phyloP scores from a whole-genome alignment of 2,329 filamentous ascomycete genomes.

The Fusarium sp. region DNA sequence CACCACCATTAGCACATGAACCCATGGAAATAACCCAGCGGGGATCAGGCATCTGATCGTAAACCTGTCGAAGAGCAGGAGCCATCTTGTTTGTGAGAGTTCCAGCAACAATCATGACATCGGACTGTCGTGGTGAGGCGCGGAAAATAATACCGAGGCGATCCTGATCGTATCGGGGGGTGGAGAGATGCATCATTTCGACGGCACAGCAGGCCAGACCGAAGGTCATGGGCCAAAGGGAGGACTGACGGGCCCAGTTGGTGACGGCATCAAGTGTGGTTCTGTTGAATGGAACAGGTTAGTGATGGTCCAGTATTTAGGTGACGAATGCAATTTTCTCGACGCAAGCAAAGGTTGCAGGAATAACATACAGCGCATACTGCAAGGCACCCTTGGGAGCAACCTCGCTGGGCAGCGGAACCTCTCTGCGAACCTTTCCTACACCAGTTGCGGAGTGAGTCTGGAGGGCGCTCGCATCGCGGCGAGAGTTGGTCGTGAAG shows the following conservation, averaged over 20 bases:
- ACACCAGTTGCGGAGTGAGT: conserved; percentile 64
- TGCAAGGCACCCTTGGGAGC: conserved; percentile 81
- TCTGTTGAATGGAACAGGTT: conserved; percentile 50
- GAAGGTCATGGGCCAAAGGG: conserved; percentile 89
- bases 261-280: conserved; percentile 80
- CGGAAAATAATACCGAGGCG: conserved; percentile 90
- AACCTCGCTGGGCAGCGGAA: conserved; percentile 80
- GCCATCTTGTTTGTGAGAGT: conserved; percentile 98
- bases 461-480: conserved; percentile 67
- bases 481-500: conserved; percentile 70
- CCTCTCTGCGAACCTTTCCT: conserved; percentile 70
- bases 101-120: conserved; percentile 93
- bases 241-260: conserved; percentile 86
- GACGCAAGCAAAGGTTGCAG: neutral
- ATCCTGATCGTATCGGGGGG: conserved; percentile 89
- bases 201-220: conserved; percentile 88
- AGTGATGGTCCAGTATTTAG: neutral
- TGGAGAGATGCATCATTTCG: conserved; percentile 93
- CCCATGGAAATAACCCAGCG: conserved; percentile 88
- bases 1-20: conserved; percentile 83
- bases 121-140: conserved; percentile 84
- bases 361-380: conserved; percentile 79
- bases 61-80: conserved; percentile 86
- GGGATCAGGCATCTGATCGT: conserved; percentile 95
- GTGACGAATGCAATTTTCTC: neutral